phyloP scores from a whole-genome alignment of 805 yeast species.

The Kurtzmaniella cleridarum region DNA sequence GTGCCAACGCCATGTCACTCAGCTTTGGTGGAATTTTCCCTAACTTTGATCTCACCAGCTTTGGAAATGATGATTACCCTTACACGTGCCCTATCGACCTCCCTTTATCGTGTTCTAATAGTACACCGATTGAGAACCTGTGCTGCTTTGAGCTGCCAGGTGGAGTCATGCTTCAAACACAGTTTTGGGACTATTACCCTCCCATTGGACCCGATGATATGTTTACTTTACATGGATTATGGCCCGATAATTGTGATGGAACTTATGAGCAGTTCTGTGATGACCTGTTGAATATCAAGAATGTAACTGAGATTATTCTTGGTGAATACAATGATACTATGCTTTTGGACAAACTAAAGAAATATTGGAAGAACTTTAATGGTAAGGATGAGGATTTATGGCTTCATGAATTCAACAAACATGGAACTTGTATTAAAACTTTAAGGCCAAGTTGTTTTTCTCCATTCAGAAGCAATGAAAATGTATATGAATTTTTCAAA shows the following conservation, averaged over 20 bases:
- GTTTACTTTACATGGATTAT: slow-evolving; percentile 41
- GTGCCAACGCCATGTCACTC: too few relatives aligned
- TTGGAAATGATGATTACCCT: not conserved
- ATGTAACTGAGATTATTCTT: slow-evolving; percentile 20
- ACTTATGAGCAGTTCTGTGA: slow-evolving; percentile 33
- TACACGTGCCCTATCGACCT: slow-evolving; percentile 12
- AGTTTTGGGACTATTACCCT: slow-evolving; percentile 36
- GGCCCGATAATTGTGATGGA: slow-evolving; percentile 41
- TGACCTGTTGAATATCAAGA: slow-evolving; percentile 22
- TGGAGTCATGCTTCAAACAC: slow-evolving; percentile 37
- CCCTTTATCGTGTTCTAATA: slow-evolving; percentile 18
- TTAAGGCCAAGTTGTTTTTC: slow-evolving; percentile 31
- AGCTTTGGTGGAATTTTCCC: too few relatives aligned
- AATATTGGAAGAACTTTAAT: slow-evolving; percentile 28
- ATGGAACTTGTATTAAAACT: slow-evolving; percentile 39
- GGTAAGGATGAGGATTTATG: slow-evolving; percentile 31
- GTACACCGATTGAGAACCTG: slow-evolving; percentile 42
- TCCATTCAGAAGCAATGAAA: slow-evolving; percentile 15
- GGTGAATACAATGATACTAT: slow-evolving; percentile 20
- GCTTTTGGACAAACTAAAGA: slow-evolving; percentile 23
- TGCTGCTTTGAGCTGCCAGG: slow-evolving; percentile 40
- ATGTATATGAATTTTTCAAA: slow-evolving; percentile 25
- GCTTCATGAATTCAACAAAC: slow-evolving; percentile 41
- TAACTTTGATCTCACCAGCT: too few relatives aligned
- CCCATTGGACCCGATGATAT: slow-evolving; percentile 28